Percentiles rank a stretch among this genome's conserved stretches.
These are phyloP conservation scores for Lentinus brumalis DNA, from an alignment of 768 basidiomycete species.

Conservation along the genomic window DNA sequence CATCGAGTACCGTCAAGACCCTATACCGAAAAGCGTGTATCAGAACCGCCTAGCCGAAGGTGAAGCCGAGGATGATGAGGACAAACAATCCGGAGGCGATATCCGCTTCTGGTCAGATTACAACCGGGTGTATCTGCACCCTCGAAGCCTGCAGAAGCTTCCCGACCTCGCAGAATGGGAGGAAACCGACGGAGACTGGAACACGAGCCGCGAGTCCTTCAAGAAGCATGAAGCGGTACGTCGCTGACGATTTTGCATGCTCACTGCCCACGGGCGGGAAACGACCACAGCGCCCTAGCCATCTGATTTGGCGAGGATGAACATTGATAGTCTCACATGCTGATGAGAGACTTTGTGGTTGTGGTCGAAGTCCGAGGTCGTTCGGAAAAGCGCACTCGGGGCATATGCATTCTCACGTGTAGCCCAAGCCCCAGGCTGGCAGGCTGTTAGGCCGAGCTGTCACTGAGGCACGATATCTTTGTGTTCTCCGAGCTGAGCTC, in stretches of 20 bases:
- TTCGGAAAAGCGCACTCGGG: background rate
- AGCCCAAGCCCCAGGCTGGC: no score
- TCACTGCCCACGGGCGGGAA: no score
- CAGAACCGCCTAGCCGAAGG: conserved; percentile 44
- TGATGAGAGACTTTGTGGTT: no score
- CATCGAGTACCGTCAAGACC: conserved; percentile 53
- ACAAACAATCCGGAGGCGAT: conserved; percentile 20
- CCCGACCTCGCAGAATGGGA: conserved; percentile 63
- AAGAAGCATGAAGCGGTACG: conserved; percentile 56
- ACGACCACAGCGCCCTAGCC: no score
- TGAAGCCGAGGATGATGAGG: conserved; percentile 19
- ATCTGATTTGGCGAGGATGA: no score
- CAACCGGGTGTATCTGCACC: conserved; percentile 62
- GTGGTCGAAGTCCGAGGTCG: no score
- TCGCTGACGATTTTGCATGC: background rate
- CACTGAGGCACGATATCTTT: no score
- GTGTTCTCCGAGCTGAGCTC: no score
- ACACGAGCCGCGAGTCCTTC: conserved; percentile 52
- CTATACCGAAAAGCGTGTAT: conserved; percentile 56
- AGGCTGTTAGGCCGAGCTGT: no score
- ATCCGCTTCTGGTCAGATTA: conserved; percentile 73
- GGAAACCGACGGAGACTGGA: conserved; percentile 57
- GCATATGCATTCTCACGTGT: background rate
- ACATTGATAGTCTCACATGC: no score
- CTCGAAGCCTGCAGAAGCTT: conserved; percentile 63